phyloP scores from a whole-genome alignment of 495 filamentous ascomycete genomes.

The Articulospora tetracladia region DNA sequence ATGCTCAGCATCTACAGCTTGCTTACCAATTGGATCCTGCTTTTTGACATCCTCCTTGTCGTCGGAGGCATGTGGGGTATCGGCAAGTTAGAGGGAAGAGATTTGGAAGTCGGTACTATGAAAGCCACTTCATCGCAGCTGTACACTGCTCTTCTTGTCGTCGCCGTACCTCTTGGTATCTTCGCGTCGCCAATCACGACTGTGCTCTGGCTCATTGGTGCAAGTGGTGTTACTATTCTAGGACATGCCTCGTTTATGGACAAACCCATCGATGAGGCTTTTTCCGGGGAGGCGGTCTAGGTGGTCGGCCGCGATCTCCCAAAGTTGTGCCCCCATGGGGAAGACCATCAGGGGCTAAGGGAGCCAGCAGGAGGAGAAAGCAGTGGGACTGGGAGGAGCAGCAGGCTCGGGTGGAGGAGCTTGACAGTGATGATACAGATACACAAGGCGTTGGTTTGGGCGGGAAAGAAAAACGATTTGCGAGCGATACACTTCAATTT shows the following conservation, averaged over 20 bases:
- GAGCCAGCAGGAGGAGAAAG: slow-evolving; percentile 50
- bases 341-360: slow-evolving; percentile 92
- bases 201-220: slow-evolving; percentile 91
- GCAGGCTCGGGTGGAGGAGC: slow-evolving; percentile 61
- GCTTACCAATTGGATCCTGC: slow-evolving; percentile 73
- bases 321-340: slow-evolving; percentile 91
- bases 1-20: slow-evolving; percentile 96
- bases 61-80: slow-evolving; percentile 84
- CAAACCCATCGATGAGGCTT: slow-evolving; percentile 99
- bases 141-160: slow-evolving; percentile 80
- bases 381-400: slow-evolving; percentile 52
- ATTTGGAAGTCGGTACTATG: slow-evolving; percentile 79
- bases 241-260: slow-evolving; percentile 96
- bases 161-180: slow-evolving; percentile 79
- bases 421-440: slow-evolving; percentile 65
- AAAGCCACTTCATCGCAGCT: slow-evolving; percentile 89
- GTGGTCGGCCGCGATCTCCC: slow-evolving; percentile 99
- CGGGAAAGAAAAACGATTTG: slow-evolving; percentile 40
- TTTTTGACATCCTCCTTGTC: slow-evolving; percentile 90
- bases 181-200: slow-evolving; percentile 77
- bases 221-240: slow-evolving; percentile 83
- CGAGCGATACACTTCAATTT: slow-evolving; percentile 58
- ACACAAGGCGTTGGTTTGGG: slow-evolving; percentile 52
- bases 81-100: slow-evolving; percentile 77
- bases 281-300: slow-evolving; percentile 99